Base-by-base conservation (phyloP, 148 eudicot species). In the Oxyria digyna region DNA sequence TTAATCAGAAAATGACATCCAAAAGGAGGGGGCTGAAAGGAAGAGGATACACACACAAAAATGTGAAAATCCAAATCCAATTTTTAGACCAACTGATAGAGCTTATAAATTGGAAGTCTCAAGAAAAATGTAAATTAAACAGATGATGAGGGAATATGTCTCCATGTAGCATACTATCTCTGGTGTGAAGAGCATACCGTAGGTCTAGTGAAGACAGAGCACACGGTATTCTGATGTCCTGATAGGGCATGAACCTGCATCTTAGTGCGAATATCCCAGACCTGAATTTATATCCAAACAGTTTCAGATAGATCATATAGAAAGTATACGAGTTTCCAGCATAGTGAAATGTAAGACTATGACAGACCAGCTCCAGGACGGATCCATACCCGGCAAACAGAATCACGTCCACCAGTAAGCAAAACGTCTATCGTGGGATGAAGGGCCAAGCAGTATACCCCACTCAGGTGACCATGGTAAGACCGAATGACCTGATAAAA, bases 401-500 rank as follows among this genome's bases (percentile, higher is more conserved):
- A 94, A 86, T 94, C 99, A 67, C 99, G 97, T 27, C 97, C 99
- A 9, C 99, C 99, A 4, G 99, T 94, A 23, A 91, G 85, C 71
- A 94, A 82, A 80, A 94, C 68, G 74, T 94, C 96, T 68, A 94
- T 87, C 62, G 92, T 91, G n/a, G 99, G 99, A 84, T 94, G 99
- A 74, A 91, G 82, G 55, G 96, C 99, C 82, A 94, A 72, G 78
- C 97, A 91, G 71, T 94, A 94, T 33, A 94, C 99, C 50, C 99
- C 99, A 83, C 99, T 94, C 49, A 94, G 83, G 72, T 94, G 97
- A 64, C 99, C 99, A 80, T 94, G 99, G 77, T 94, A 94, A 63
- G 96, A 84, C 55, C 99, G 96, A 69, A 94, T 91, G 38, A 87
- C 97, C 99, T 95, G 68, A 6, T 11, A 48, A 48, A 29, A 14